Evolutionary conservation across 2,329 filamentous ascomycete species (phyloP).

Genomic region (Xylaria sp.): DNA sequence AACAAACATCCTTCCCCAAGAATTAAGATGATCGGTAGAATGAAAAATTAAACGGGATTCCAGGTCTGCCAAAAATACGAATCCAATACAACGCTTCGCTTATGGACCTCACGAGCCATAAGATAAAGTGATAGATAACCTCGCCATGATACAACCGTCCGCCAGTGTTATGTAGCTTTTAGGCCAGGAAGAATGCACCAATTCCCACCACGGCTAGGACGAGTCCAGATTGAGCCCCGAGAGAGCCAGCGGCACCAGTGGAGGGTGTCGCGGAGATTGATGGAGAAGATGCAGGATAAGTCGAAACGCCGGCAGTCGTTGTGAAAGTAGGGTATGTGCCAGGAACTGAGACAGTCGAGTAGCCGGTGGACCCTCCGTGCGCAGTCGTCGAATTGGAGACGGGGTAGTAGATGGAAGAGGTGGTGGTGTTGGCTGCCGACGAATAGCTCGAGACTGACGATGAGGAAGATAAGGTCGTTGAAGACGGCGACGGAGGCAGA

Average conservation of each 20-base stretch:
- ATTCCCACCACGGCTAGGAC: constrained; percentile 45
- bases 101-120: neutral
- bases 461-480: constrained; percentile 5
- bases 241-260: constrained; percentile 42
- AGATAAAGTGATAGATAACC: neutral
- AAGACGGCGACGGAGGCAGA: constrained; percentile 28
- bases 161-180: constrained; percentile 15
- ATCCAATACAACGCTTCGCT: constrained; percentile 19
- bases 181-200: constrained; percentile 46
- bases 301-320: constrained; percentile 33
- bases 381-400: constrained; percentile 45
- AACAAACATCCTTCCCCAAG: constrained; percentile 38
- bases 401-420: constrained; percentile 41
- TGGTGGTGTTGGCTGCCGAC: constrained; percentile 27
- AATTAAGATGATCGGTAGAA: constrained; percentile 35
- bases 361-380: constrained; percentile 40
- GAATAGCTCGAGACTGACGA: constrained; percentile 37
- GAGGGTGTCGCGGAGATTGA: constrained; percentile 34
- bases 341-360: constrained; percentile 41
- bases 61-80: neutral
- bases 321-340: constrained; percentile 35
- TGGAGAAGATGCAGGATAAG: constrained; percentile 31
- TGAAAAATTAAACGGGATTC: constrained; percentile 22
- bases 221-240: constrained; percentile 45
- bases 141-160: neutral